Evolutionary conservation across 1,284 basidiomycete genomes (phyloP).

Genomic region (Cryptococcus deneoformans): DNA sequence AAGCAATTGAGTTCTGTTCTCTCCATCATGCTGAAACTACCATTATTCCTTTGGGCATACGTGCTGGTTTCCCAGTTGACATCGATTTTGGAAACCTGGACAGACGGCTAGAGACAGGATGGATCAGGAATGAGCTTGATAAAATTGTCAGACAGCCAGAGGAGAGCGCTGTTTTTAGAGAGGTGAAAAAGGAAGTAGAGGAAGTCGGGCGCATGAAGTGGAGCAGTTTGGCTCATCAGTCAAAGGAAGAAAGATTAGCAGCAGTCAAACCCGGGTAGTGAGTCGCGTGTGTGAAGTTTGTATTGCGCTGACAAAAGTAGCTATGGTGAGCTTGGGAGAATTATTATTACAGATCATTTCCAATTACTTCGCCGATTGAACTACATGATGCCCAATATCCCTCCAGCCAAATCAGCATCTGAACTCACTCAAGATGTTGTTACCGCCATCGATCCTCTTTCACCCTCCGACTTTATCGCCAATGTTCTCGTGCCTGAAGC

Average conservation of each 20-base stretch:
- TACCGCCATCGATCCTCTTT: slow-evolving; percentile 19
- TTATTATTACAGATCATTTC: slow-evolving; percentile 32
- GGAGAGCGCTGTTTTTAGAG: slow-evolving; percentile 8
- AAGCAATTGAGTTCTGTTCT: slow-evolving; percentile 31
- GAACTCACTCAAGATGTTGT: not conserved
- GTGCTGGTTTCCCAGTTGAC: slow-evolving; percentile 30
- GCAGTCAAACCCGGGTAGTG: slow-evolving; percentile 40
- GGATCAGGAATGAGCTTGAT: slow-evolving; percentile 24
- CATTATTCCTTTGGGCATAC: slow-evolving; percentile 36
- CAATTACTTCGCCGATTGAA: slow-evolving; percentile 28
- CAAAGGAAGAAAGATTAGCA: slow-evolving; percentile 15
- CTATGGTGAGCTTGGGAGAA: slow-evolving; percentile 39
- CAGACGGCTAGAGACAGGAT: slow-evolving; percentile 23
- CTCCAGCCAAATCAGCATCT: not conserved
- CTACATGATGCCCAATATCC: slow-evolving; percentile 7
- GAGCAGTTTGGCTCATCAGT: slow-evolving; percentile 17
- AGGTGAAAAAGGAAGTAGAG: slow-evolving; percentile 14
- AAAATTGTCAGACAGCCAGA: slow-evolving; percentile 21
- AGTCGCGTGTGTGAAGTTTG: slow-evolving; percentile 13
- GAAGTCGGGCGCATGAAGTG: slow-evolving; percentile 22
- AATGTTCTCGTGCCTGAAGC: slow-evolving; percentile 44
- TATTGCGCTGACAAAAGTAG: slow-evolving; percentile 14
- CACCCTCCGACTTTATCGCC: slow-evolving; percentile 30
- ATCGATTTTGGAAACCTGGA: slow-evolving; percentile 33
- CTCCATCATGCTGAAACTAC: slow-evolving; percentile 37